phyloP scores from a whole-genome alignment of 371 early-diverging fungal genomes.

The Mortierella sp. region DNA sequence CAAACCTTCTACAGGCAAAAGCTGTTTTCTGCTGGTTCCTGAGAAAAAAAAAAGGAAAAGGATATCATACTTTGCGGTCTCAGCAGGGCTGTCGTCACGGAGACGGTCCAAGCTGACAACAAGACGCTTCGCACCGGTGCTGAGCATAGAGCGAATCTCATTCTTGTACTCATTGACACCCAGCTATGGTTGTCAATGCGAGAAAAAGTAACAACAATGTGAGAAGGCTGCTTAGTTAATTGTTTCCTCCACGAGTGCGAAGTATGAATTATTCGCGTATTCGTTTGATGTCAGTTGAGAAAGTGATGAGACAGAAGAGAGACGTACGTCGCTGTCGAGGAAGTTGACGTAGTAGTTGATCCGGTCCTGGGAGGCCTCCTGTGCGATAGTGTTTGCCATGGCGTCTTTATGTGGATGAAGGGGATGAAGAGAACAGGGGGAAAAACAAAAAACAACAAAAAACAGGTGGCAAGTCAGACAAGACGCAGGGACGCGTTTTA shows the following conservation, averaged over 20 bases:
- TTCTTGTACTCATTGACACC: conserved; percentile 70
- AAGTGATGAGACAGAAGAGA: not conserved
- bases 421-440: not conserved
- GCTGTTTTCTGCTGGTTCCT: not conserved
- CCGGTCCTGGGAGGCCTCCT: conserved; percentile 53
- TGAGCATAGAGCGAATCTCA: conserved; percentile 76
- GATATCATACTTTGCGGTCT: conserved; percentile 72
- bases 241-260: not conserved
- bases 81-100: conserved; percentile 80
- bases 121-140: conserved; percentile 76
- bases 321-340: conserved; percentile 58
- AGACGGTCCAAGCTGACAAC: conserved; percentile 92
- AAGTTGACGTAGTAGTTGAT: conserved; percentile 55
- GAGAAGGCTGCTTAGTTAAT: not conserved
- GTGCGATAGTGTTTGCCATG: conserved; percentile 49
- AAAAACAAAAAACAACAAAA: not conserved
- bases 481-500: not conserved
- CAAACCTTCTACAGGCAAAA: not conserved
- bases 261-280: not conserved
- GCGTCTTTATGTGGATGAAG: not conserved
- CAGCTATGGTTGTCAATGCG: conserved; percentile 30
- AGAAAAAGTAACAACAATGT: not conserved
- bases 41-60: conserved; percentile 7
- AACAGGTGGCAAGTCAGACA: not conserved
- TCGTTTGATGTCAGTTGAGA: not conserved